Percentiles rank a stretch among this genome's conserved stretches.
Evolutionary conservation across 129 eudicot species (phyloP).

Genomic region (Mikania micrantha): DNA sequence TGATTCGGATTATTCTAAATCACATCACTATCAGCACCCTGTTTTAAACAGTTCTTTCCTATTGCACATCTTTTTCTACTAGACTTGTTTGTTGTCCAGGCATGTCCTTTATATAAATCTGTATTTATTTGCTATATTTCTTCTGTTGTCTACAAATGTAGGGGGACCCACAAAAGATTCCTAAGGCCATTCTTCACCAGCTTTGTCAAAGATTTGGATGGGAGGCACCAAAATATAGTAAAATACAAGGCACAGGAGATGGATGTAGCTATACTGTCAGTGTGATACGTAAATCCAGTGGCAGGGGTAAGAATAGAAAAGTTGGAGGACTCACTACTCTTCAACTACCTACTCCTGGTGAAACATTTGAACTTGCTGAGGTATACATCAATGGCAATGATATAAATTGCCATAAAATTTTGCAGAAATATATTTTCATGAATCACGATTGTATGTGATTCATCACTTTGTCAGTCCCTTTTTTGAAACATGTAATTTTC

Average conservation of each 20-base stretch:
- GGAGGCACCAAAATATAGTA: constrained; percentile 92
- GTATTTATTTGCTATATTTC: constrained; percentile 3
- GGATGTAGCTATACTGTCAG: constrained; percentile 63
- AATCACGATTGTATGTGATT: background rate
- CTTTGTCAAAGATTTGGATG: constrained; percentile 92
- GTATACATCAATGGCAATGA: constrained; percentile 27
- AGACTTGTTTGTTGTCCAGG: constrained; percentile 17
- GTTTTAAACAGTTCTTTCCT: background rate
- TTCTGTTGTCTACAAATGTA: constrained; percentile 23
- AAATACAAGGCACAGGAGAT: constrained; percentile 43
- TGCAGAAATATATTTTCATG: background rate
- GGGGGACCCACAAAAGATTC: constrained; percentile 91
- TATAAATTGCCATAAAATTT: background rate
- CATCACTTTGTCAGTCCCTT: background rate
- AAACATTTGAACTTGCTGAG: constrained; percentile 60
- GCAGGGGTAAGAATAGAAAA: constrained; percentile 94
- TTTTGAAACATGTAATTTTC: background rate
- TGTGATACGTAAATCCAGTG: constrained; percentile 86
- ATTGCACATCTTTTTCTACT: constrained; percentile 6
- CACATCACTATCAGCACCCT: background rate
- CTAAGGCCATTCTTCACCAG: constrained; percentile 90
- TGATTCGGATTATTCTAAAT: background rate
- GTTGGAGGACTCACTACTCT: constrained; percentile 80
- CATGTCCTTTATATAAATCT: background rate
- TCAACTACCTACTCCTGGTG: constrained; percentile 61